Percentiles rank a stretch among this genome's conserved stretches.
Conservation (phyloP, 306 rosid species). For the Cucurbita moschata region DNA sequence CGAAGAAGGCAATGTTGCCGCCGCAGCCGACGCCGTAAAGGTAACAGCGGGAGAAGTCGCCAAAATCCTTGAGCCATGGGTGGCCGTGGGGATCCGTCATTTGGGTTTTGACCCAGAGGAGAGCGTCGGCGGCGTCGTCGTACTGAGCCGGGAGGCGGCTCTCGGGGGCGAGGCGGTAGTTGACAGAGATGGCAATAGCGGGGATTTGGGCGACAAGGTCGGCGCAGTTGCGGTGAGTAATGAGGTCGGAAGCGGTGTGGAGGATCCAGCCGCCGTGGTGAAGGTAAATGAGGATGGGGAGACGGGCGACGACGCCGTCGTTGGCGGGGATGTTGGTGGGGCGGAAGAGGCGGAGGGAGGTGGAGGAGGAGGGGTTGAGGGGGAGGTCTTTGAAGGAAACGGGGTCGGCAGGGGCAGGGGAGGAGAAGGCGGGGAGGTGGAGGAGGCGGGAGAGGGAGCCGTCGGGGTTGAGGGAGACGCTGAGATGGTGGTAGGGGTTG, state of each 20-base stretch:
- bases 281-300: background rate
- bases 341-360: background rate
- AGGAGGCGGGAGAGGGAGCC: constrained; percentile 27
- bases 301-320: background rate
- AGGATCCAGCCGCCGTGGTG: constrained; percentile 8
- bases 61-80: constrained; percentile 44
- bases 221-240: background rate
- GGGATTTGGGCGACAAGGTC: background rate
- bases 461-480: constrained; percentile 21
- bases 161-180: constrained; percentile 3
- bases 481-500: constrained; percentile 30
- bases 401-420: background rate
- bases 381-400: background rate
- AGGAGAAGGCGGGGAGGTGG: background rate
- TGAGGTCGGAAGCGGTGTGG: background rate
- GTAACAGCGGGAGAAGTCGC: constrained; percentile 46
- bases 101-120: background rate
- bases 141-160: background rate
- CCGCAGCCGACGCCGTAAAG: constrained; percentile 41
- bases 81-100: constrained; percentile 21
- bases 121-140: background rate
- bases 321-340: constrained; percentile 2
- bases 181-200: background rate
- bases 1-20: constrained; percentile 38
- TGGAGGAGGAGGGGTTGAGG: background rate